Conservation (phyloP, 805 yeast genomes). For the Komagataella phaffii region DNA sequence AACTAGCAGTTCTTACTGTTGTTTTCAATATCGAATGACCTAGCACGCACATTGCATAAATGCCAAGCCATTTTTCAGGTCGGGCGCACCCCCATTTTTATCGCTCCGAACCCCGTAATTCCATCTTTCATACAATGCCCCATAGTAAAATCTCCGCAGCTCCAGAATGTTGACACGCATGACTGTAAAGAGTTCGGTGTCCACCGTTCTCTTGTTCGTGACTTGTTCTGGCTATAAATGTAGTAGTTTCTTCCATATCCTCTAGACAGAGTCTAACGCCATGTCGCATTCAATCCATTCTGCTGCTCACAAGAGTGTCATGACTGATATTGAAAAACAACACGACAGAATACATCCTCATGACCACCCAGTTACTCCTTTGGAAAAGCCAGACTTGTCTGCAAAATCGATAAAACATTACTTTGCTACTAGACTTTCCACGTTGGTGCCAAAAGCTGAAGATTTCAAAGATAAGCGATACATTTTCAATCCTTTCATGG, state of each 20-base stretch:
- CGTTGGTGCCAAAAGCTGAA: constrained; percentile 34
- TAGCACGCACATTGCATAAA: background rate
- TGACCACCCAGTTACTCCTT: constrained; percentile 2
- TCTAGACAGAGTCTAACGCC: background rate
- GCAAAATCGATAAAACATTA: constrained; percentile 20
- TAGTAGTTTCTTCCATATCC: background rate
- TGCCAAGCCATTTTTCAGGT: background rate
- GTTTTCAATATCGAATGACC: background rate
- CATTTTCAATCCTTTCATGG: constrained; percentile 48
- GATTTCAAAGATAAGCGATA: constrained; percentile 11
- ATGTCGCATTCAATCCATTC: background rate
- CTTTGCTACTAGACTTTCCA: constrained; percentile 30
- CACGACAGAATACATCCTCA: background rate
- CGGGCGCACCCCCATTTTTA: background rate
- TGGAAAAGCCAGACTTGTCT: constrained; percentile 15
- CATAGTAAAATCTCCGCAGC: background rate
- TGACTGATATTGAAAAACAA: background rate
- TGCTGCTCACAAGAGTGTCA: background rate
- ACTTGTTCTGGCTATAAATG: background rate
- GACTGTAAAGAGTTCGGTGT: background rate
- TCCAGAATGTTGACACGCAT: background rate
- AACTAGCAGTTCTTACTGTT: background rate
- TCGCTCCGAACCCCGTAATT: background rate
- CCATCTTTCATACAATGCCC: background rate
- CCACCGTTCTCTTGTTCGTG: background rate